Base-by-base conservation (phyloP, 129 eudicot species). In the Flaveria brownii region DNA sequence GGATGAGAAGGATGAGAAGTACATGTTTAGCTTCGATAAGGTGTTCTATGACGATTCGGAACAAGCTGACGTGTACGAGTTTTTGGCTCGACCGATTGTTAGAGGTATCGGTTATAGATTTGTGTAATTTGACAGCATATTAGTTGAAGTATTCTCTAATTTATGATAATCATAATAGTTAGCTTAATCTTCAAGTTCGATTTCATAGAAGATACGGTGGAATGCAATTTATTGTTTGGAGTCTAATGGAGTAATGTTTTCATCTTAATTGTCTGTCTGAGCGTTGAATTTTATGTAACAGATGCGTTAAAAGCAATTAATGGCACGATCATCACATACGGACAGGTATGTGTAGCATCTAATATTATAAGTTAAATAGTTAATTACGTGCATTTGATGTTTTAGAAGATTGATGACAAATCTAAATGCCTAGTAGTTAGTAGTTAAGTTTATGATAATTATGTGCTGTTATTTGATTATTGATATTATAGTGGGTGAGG, bases 1-100 rank as follows among this genome's bases (percentile, higher is more conserved):
- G 98, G 98, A 93, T 59, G 96, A 90, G 71, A 93, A 93, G 70
- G 91, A 87, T 59, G 96, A 86, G 75, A 88, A 90, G 68, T 77
- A 64, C 17, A 75, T 72, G 64, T 93, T 90, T 75, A 84, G 75
- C 74, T 93, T 90, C 36, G 97, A 93, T 76, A 87, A 81, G 62
- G 98, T 90, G 72, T 93, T 90, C 82, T 93, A 88, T 73, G 91
- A 81, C 43, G 97, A 86, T 72, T 93, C 97, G 4, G 83, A 82
- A 73, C 98, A 93, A 82, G 89, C 88, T 46, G 85, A 84, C 52
- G 88, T 93, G 60, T 93, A 85, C 78, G 92, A 84, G 12, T 88
- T 86, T 82, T 66, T 90, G 22, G 97, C 89, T 61, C 83, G 81
- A 16, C 94, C 98, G n/a, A 88, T 93, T 50, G 86, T 90, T 52